Evolutionary conservation across 768 basidiomycete genomes (phyloP).

Genomic region (Leccinum obscurum): DNA sequence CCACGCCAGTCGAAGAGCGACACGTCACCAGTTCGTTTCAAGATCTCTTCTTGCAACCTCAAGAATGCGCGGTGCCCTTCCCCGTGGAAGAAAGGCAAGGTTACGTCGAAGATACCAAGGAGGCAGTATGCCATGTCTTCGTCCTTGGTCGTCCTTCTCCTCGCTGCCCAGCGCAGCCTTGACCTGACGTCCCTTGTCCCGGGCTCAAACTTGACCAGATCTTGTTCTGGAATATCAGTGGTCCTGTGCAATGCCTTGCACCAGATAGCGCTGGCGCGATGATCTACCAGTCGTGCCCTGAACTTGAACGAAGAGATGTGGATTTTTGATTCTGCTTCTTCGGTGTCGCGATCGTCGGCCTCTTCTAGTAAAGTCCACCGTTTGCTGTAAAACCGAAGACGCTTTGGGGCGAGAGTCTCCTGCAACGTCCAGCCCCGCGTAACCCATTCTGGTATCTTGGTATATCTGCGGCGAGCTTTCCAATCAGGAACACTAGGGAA

Average conservation of each 20-base stretch:
- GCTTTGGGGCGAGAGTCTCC: constrained; percentile 27
- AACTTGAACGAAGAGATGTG: constrained; percentile 19
- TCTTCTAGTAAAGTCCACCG: constrained; percentile 27
- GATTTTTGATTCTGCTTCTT: constrained; percentile 10
- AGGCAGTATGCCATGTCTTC: constrained; percentile 35
- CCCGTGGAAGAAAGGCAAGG: constrained; percentile 28
- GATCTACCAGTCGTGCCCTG: constrained; percentile 23
- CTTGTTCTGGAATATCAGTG: constrained; percentile 14
- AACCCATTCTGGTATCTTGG: constrained; percentile 18
- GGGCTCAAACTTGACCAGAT: constrained; percentile 14
- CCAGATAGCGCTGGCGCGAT: constrained; percentile 19
- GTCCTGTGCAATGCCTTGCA: constrained; percentile 9
- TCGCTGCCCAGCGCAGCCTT: constrained; percentile 30
- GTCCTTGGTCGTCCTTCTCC: constrained; percentile 26
- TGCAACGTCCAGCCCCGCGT: constrained; percentile 31
- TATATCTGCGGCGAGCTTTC: constrained; percentile 6
- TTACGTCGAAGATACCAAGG: constrained; percentile 31
- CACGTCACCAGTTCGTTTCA: constrained; percentile 27
- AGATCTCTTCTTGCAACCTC: constrained; percentile 30
- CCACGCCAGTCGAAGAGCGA: constrained; percentile 30
- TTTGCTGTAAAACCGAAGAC: constrained; percentile 30
- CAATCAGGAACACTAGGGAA: constrained; percentile 2
- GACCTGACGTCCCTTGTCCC: constrained; percentile 19
- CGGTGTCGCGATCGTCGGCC: constrained; percentile 18
- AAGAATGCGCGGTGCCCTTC: constrained; percentile 30